Base-by-base conservation (phyloP, 2,329 filamentous ascomycete species). In the Paecilomyces dactylethromorphus region DNA sequence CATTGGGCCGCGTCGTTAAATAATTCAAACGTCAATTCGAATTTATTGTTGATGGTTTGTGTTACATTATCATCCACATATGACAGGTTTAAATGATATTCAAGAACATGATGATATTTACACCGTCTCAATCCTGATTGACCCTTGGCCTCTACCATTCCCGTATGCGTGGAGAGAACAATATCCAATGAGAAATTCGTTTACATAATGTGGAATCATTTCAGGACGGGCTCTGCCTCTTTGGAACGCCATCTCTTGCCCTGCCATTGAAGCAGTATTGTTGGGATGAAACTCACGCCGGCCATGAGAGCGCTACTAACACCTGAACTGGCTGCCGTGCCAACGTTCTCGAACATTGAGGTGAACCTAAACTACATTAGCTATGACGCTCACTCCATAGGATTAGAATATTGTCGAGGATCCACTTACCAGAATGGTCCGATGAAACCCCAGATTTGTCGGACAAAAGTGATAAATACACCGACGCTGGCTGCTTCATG, bases 401-500 rank as follows among this genome's bases (percentile, higher is more conserved):
- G 6, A 18, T 7, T n/a, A 45, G 39, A 45, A n/a, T 8, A 3
- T 8, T 21, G n/a, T 45, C n/a, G 39, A 8, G 39, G 15, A 10
- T 45, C 7, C 5, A 26, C 58, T 55, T 55, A 60, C 55, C 69
- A 73, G 60, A 76, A 76, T 0, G 69, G 68, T 6, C 78, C 76
- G 56, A 82, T 77, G 64, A 83, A 83, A 0, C 80, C 80, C 78
- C 78, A 83, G 0, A 78, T 79, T 59, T 82, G 80, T 7, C 84
- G 75, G 1, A 84, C 77, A 57, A 86, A 75, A 3, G 79, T 85
- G 62, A 86, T 78, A 61, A 85, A 86, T 0, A 84, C 82, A 2
- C 83, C 84, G 18, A 86, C 77, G 56, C 79, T 79, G 0, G 79
- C 79, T 0, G 82, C 76, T 49, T 83, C 77, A 29, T 81, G 74